Evolutionary conservation across 192 early-diverging fungal species (phyloP).

Genomic region (Geranomyces variabilis): DNA sequence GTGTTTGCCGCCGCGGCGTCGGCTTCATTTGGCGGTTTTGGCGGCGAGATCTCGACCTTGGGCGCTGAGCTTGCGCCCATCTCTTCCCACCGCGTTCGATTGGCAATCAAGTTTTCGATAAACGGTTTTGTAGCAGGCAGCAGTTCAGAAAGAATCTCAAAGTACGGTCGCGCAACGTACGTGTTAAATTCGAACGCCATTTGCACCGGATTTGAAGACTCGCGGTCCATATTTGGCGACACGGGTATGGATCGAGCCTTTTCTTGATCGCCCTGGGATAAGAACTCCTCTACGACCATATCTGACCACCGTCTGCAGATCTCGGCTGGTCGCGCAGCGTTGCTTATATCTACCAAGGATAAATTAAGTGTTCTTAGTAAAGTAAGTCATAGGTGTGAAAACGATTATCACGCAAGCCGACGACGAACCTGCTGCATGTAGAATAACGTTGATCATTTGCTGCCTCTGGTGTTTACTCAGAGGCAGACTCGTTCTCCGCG

Average conservation of each 20-base stretch:
- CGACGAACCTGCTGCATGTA: constrained; percentile 72
- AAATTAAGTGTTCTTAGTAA: neutral
- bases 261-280: constrained; percentile 85
- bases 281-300: constrained; percentile 84
- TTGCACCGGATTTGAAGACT: constrained; percentile 59
- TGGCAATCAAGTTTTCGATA: constrained; percentile 58
- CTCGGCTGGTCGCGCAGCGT: constrained; percentile 79
- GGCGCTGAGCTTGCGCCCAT: constrained; percentile 29
- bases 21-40: neutral
- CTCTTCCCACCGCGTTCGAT: constrained; percentile 61
- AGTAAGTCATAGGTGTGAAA: constrained; percentile 7
- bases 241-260: constrained; percentile 72
- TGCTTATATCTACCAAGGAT: constrained; percentile 85
- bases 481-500: constrained; percentile 15
- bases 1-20: neutral
- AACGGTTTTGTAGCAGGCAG: constrained; percentile 69
- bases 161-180: constrained; percentile 86
- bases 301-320: constrained; percentile 91
- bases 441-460: constrained; percentile 60
- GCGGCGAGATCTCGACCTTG: neutral
- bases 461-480: constrained; percentile 26
- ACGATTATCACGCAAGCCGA: neutral
- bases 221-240: constrained; percentile 89
- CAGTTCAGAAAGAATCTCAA: constrained; percentile 76
- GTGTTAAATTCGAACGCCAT: constrained; percentile 84